Base-by-base conservation (phyloP, 306 rosid species). In the Cucurbita moschata region DNA sequence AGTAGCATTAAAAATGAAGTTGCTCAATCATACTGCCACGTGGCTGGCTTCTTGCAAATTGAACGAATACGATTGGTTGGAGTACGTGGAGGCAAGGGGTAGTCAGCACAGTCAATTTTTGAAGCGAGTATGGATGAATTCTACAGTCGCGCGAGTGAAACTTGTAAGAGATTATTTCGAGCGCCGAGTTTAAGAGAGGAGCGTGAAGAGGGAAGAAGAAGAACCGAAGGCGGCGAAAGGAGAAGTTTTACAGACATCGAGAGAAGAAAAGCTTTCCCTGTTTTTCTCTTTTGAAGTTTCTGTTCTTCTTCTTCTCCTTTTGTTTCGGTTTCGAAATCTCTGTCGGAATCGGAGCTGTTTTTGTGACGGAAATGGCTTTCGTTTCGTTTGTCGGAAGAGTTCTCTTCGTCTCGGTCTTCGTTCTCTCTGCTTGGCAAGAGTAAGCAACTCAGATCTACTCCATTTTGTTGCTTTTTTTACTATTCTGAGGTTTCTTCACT, bases 381-480 rank as follows among this genome's bases (percentile, higher is more conserved):
- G 62, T 79, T 79, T 81, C 90, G 30, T 81, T 83, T 73, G 79
- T 81, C 37, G 93, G 90, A 59, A 82, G 93, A 71, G 79, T 88
- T 51, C 86, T 88, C 47, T 88, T 86, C 77, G 90, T 79, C 47
- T 77, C 88, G 11, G 79, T 88, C 68, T 88, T 88, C 83, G 77
- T 84, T 58, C 79, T 83, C 69, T 84, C 90, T 51, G 93, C 90
- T 61, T 82, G 82, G 84, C 88, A 84, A 78, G 88, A 88, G 90
- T 88, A 77, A 82, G 85, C 37, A 42, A 38, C 74, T 56, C 82
- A 73, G 86, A 85, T 80, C 86, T 82, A 60, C 53, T 55, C 60
- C 16, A 65, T n/a, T 35, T 49, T 30, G 1, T 16, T n/a, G 37
- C 8, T 0, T 21, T 67, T 35, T 5, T 52, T 26, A 23, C 0